Evolutionary conservation across 306 rosid species (phyloP), one percentile per base, ranked within the genome.

Genomic region (Vigna angularis): DNA sequence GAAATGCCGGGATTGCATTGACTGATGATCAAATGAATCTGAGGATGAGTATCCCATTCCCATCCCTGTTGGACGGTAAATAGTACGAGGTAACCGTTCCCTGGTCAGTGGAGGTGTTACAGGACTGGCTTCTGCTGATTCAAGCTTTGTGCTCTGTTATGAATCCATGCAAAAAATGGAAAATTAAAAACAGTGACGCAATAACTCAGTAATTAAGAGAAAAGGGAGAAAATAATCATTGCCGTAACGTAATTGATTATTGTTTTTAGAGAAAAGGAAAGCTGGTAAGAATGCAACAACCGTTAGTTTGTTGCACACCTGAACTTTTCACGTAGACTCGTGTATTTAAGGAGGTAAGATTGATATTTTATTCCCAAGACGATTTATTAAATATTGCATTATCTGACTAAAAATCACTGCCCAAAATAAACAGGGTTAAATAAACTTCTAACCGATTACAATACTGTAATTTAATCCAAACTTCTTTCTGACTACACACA

Each of bases 1-100:
- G 64, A 66, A 68, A 70, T 86, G 85, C 57, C 82, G 82, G 64
- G 87, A 84, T 65, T 86, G 86, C 87, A 78, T 83, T 36, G 90
- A 81, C 0, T 79, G 87, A 11, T 83, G 83, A 56, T 84, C 90
- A 53, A 84, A 80, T 26, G 90, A 86, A 74, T 86, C 90, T 6
- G 90, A 86, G 66, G 90, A 86, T 51, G 90, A 86, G 80, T 86
- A 86, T 48, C 90, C 90, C 87, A 84, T 51, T 74, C 82, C 87
- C 82, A 86, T 57, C 32, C 90, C 90, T 8, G 86, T 65, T 52
- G 87, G 87, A 51, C 87, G 87, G 80, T 81, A 64, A 56, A 86
- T n/a, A 57, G 75, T 86, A 47, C 90, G 90, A 34, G 90, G 87
- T 59, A 84, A 52, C 8, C 84, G 66, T 81, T 86, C 90, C 77